Evolutionary conservation across 2,329 filamentous ascomycete species (phyloP).

Genomic region (Akanthomyces uredinophilus): DNA sequence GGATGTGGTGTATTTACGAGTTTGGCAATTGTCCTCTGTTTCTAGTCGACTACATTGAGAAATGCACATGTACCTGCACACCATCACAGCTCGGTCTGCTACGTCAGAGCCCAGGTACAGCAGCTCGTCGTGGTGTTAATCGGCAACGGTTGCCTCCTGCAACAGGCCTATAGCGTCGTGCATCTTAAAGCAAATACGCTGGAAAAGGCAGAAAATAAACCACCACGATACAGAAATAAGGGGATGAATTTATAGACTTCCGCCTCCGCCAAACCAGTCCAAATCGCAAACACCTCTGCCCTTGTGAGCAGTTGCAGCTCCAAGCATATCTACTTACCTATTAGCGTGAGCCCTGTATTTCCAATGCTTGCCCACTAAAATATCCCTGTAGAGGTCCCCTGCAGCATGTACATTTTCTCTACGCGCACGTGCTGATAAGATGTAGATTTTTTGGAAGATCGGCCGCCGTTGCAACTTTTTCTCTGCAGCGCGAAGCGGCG

Average conservation of each 20-base stretch:
- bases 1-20: no score
- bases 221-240: background rate
- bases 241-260: background rate
- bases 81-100: background rate
- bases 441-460: conserved; percentile 12
- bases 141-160: background rate
- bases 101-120: background rate
- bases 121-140: background rate
- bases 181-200: background rate
- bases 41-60: background rate
- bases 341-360: background rate
- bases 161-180: background rate
- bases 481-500: background rate
- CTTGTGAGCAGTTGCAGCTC: background rate
- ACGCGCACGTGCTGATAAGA: conserved; percentile 46
- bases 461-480: conserved; percentile 2
- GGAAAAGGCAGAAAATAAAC: no score
- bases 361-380: background rate
- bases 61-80: background rate
- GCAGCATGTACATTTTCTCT: conserved; percentile 24
- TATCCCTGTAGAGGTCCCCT: background rate
- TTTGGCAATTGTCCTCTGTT: no score
- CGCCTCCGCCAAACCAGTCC: no score
- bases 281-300: background rate
- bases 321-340: no score